Percentiles rank a stretch among this genome's conserved stretches.
Conservation (phyloP, 2,329 filamentous ascomycete genomes). For the Sclerotinia borealis region DNA sequence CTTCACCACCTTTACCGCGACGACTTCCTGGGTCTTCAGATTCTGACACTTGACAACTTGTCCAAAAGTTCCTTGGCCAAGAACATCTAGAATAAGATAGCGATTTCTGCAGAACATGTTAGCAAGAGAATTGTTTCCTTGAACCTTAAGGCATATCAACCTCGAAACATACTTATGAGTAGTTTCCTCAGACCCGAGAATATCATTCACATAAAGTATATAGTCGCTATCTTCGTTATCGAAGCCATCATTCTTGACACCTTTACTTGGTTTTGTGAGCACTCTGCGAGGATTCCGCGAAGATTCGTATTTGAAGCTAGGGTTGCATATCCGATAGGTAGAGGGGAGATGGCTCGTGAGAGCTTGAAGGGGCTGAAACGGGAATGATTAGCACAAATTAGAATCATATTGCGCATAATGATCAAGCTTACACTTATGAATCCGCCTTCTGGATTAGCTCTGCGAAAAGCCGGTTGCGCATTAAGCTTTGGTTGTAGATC, state of each 20-base stretch:
- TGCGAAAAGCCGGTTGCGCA: constrained; percentile 79
- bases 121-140: constrained; percentile 24
- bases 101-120: constrained; percentile 59
- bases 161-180: constrained; percentile 74
- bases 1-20: constrained; percentile 98
- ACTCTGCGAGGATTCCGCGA: constrained; percentile 93
- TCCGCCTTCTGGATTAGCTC: constrained; percentile 92
- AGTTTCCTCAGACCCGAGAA: constrained; percentile 93
- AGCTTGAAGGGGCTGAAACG: constrained; percentile 77
- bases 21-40: constrained; percentile 94
- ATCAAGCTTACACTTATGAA: constrained; percentile 79
- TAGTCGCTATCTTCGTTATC: constrained; percentile 99
- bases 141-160: constrained; percentile 20
- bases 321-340: constrained; percentile 97
- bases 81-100: constrained; percentile 92
- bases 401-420: not conserved
- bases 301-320: constrained; percentile 96
- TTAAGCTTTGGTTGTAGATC: constrained; percentile 82
- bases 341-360: constrained; percentile 87
- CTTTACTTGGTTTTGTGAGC: constrained; percentile 96
- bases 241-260: constrained; percentile 95
- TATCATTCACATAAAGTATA: constrained; percentile 98
- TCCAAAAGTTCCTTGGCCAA: constrained; percentile 95
- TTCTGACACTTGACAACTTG: constrained; percentile 99
- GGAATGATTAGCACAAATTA: constrained; percentile 25